phyloP scores from a whole-genome alignment of 495 filamentous ascomycete species.

The Penicillium chermesinum region DNA sequence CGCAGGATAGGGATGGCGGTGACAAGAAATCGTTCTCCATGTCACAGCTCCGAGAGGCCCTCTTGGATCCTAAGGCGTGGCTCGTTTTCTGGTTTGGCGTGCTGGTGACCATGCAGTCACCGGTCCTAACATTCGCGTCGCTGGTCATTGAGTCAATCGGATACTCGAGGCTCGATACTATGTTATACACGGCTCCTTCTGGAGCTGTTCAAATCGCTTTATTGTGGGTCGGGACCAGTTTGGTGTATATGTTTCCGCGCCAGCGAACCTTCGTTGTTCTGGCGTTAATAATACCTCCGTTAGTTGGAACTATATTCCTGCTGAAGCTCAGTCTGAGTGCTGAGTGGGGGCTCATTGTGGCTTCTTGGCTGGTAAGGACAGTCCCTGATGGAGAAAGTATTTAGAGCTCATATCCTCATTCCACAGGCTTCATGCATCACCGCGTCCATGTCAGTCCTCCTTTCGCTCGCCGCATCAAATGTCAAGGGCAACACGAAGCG shows the following conservation, averaged over 20 bases:
- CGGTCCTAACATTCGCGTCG: slow-evolving; percentile 29
- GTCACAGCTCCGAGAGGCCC: slow-evolving; percentile 50
- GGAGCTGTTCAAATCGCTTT: slow-evolving; percentile 30
- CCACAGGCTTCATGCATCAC: slow-evolving; percentile 29
- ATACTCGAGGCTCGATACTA: slow-evolving; percentile 25
- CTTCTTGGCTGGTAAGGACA: slow-evolving; percentile 31
- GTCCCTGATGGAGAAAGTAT: background rate
- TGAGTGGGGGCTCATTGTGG: slow-evolving; percentile 30
- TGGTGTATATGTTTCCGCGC: slow-evolving; percentile 19
- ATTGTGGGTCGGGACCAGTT: slow-evolving; percentile 26
- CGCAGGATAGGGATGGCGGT: slow-evolving; percentile 54
- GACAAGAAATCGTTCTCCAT: slow-evolving; percentile 54
- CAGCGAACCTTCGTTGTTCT: slow-evolving; percentile 22
- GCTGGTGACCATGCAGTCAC: slow-evolving; percentile 21
- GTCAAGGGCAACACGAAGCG: slow-evolving; percentile 63
- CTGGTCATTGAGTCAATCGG: slow-evolving; percentile 31
- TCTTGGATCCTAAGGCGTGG: slow-evolving; percentile 55
- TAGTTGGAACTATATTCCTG: slow-evolving; percentile 27
- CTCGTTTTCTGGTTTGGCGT: slow-evolving; percentile 54
- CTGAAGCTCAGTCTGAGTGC: slow-evolving; percentile 23
- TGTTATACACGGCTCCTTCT: slow-evolving; percentile 29
- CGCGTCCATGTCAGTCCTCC: slow-evolving; percentile 48
- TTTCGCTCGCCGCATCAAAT: slow-evolving; percentile 51
- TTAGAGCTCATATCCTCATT: background rate
- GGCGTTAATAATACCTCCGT: slow-evolving; percentile 19